phyloP scores from a whole-genome alignment of 257 asterid species.

The Vinca minor region DNA sequence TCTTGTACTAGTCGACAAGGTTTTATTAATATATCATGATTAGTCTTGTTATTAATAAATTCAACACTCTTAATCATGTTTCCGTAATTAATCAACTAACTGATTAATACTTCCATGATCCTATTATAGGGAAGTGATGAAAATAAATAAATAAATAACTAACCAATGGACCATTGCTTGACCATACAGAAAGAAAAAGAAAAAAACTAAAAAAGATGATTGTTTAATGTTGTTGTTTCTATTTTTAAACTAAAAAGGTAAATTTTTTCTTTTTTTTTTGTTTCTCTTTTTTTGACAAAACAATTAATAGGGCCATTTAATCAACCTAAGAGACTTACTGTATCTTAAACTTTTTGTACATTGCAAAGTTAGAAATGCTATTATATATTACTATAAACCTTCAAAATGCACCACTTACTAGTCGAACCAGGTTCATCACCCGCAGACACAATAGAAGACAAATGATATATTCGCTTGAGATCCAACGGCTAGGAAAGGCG shows the following conservation, averaged over 20 bases:
- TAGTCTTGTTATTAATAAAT: background rate
- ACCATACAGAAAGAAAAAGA: background rate
- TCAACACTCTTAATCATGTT: background rate
- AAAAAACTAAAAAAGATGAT: background rate
- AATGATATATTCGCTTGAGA: too few relatives aligned
- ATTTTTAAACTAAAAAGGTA: background rate
- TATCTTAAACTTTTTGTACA: background rate
- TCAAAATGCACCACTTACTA: background rate
- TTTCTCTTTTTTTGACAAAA: background rate
- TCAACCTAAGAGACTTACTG: background rate
- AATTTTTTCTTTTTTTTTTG: background rate
- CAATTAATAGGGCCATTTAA: background rate
- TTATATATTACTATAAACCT: background rate
- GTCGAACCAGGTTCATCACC: too few relatives aligned
- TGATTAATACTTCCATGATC: conserved; percentile 6
- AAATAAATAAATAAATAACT: background rate
- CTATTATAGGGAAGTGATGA: background rate
- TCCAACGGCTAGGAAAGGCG: too few relatives aligned
- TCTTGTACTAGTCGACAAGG: background rate
- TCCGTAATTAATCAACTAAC: conserved; percentile 5
- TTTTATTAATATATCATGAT: background rate
- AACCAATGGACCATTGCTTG: conserved; percentile 1
- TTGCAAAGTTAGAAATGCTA: background rate
- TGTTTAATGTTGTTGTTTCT: too few relatives aligned
- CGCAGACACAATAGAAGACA: too few relatives aligned